Conservation (phyloP, 2,329 filamentous ascomycete genomes). For the Aspergillus ochraceus region DNA sequence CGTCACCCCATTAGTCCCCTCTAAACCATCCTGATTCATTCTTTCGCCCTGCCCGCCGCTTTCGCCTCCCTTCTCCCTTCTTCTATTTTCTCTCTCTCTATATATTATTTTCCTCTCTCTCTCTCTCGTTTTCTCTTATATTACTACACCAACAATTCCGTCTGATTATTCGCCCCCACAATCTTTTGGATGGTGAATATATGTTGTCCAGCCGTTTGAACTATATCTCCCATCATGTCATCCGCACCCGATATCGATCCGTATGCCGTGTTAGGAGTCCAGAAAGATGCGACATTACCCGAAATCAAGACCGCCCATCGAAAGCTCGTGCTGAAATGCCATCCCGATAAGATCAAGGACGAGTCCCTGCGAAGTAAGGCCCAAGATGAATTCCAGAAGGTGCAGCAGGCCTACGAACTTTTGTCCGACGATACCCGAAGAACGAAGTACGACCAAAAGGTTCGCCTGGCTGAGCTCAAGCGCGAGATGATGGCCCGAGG, state of each 20-base stretch:
- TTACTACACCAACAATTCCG: neutral
- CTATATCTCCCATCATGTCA: constrained; percentile 23
- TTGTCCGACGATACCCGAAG: constrained; percentile 75
- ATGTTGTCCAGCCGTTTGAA: neutral
- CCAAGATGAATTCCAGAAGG: constrained; percentile 84
- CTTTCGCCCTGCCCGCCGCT: constrained; percentile 9
- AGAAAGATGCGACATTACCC: constrained; percentile 66
- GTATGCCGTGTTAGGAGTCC: constrained; percentile 73
- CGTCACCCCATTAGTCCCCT: constrained; percentile 12
- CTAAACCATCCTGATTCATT: constrained; percentile 1
- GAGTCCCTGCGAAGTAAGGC: constrained; percentile 73
- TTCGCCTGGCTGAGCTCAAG: constrained; percentile 65
- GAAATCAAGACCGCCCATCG: constrained; percentile 79
- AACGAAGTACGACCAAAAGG: constrained; percentile 74
- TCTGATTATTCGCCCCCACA: neutral
- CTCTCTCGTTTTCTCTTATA: too few species aligned
- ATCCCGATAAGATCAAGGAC: constrained; percentile 88
- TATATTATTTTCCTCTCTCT: neutral
- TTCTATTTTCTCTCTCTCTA: neutral
- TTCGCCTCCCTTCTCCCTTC: constrained; percentile 3
- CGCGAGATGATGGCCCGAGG: constrained; percentile 54
- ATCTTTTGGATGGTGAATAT: neutral
- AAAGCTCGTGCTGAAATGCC: constrained; percentile 83
- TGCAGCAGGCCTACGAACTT: constrained; percentile 90
- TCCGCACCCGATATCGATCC: constrained; percentile 61